A percentile compares a stretch with the other conserved stretches of the same genome.
Evolutionary conservation across 1,284 basidiomycete genomes (phyloP).

Genomic region (Meira nashicola): DNA sequence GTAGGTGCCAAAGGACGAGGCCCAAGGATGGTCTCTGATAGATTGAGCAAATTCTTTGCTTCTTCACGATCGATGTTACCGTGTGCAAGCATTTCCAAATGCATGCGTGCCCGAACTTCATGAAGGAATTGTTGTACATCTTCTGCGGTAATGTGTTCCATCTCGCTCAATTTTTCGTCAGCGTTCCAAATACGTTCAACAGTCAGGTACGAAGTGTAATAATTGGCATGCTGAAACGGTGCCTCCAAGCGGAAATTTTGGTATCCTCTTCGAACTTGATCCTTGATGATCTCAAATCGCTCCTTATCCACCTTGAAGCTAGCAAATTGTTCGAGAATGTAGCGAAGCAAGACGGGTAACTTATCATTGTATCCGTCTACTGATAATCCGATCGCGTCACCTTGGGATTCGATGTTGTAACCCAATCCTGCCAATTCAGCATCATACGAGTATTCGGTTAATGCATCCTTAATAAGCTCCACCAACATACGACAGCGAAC

Average conservation of each 20-base stretch:
- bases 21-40: conserved; percentile 67
- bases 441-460: conserved; percentile 87
- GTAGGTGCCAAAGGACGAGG: conserved; percentile 56
- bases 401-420: conserved; percentile 68
- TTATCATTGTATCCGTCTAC: conserved; percentile 93
- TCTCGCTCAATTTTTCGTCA: conserved; percentile 72
- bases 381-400: conserved; percentile 67
- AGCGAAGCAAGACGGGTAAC: conserved; percentile 69
- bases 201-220: conserved; percentile 69
- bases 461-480: conserved; percentile 79
- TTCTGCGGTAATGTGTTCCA: conserved; percentile 68
- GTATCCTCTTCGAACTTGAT: conserved; percentile 61
- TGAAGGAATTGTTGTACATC: conserved; percentile 69
- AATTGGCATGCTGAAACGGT: conserved; percentile 75
- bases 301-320: conserved; percentile 66
- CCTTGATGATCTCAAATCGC: conserved; percentile 76
- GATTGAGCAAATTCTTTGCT: conserved; percentile 68
- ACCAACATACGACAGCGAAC: conserved; percentile 66
- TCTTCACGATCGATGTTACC: conserved; percentile 84
- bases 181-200: conserved; percentile 72
- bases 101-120: conserved; percentile 65
- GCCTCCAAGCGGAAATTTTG: conserved; percentile 79
- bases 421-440: conserved; percentile 83
- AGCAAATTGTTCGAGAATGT: conserved; percentile 71
- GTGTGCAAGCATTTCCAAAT: conserved; percentile 71